A percentile compares a stretch with the other conserved stretches of the same genome.
These are phyloP conservation scores for Nemania bipapillata DNA, from an alignment of 2,329 filamentous ascomycete species.

Conservation along the genomic window DNA sequence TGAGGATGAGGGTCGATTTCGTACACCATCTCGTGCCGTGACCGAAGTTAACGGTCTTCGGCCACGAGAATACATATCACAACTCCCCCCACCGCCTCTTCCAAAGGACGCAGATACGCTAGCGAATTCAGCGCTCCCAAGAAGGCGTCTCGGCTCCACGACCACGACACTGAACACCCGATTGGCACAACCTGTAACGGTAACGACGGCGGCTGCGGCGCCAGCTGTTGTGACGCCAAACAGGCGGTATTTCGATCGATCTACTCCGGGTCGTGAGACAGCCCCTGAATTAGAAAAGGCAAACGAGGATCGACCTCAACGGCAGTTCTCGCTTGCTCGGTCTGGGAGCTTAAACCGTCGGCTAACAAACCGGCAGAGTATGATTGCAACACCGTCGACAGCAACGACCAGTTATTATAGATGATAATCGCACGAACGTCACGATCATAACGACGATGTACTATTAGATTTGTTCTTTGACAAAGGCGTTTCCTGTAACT, in stretches of 20 bases:
- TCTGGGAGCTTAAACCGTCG: constrained; percentile 59
- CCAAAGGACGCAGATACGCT: constrained; percentile 50
- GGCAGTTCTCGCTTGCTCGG: constrained; percentile 60
- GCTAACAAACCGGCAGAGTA: constrained; percentile 59
- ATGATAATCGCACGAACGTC: constrained; percentile 49
- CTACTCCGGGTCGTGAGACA: constrained; percentile 56
- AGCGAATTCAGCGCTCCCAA: constrained; percentile 61
- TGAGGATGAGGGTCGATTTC: constrained; percentile 62
- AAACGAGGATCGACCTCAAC: constrained; percentile 57
- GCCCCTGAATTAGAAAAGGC: constrained; percentile 53
- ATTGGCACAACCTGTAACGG: constrained; percentile 53
- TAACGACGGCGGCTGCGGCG: constrained; percentile 46
- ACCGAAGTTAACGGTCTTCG: constrained; percentile 63
- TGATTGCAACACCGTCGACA: constrained; percentile 55
- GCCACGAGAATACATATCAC: constrained; percentile 56
- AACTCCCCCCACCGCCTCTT: constrained; percentile 52
- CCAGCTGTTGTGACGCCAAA: constrained; percentile 49
- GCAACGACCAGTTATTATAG: constrained; percentile 56
- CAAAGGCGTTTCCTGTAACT: constrained; percentile 40
- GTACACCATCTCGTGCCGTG: constrained; percentile 67
- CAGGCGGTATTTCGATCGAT: constrained; percentile 63
- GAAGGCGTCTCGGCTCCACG: constrained; percentile 63
- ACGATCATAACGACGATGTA: constrained; percentile 52
- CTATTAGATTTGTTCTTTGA: constrained; percentile 45
- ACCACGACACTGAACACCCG: constrained; percentile 61